Conservation (phyloP, 305 asterid genomes). For the Solanum hybrid region DNA sequence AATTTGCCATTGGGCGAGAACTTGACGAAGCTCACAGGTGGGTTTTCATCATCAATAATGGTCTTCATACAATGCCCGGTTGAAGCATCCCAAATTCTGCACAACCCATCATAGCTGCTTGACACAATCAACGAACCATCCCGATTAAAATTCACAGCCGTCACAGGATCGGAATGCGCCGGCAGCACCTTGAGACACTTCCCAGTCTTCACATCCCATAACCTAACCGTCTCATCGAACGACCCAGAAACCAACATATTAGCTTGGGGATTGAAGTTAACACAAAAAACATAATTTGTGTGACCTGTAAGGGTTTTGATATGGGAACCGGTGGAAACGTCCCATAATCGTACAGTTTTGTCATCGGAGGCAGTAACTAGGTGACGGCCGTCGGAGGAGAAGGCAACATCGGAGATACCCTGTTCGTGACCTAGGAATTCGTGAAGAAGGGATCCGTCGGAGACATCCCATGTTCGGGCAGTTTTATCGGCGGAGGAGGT, state of each 20-base stretch:
- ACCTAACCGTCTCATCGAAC: conserved; percentile 86
- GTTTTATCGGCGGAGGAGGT: conserved; percentile 87
- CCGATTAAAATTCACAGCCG: conserved; percentile 69
- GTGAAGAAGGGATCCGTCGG: conserved; percentile 32
- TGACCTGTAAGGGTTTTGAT: conserved; percentile 79
- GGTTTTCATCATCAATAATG: conserved; percentile 85
- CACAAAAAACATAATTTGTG: conserved; percentile 81
- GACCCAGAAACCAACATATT: conserved; percentile 88
- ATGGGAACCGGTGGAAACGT: conserved; percentile 58
- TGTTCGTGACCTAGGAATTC: conserved; percentile 69
- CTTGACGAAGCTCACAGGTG: conserved; percentile 91
- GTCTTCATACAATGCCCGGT: conserved; percentile 97
- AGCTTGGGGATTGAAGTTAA: conserved; percentile 75
- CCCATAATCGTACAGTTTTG: conserved; percentile 77
- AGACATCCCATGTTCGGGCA: conserved; percentile 51
- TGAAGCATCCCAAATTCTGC: conserved; percentile 96
- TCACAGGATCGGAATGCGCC: conserved; percentile 95
- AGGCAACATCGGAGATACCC: conserved; percentile 74
- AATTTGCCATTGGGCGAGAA: conserved; percentile 93
- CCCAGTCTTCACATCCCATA: conserved; percentile 96
- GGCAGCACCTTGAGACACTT: conserved; percentile 89
- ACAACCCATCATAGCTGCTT: conserved; percentile 91
- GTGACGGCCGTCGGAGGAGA: conserved; percentile 67
- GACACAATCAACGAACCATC: conserved; percentile 81
- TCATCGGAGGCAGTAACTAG: conserved; percentile 94